phyloP scores from a whole-genome alignment of 805 yeast genomes.

The Hagleromyces aurorensis region DNA sequence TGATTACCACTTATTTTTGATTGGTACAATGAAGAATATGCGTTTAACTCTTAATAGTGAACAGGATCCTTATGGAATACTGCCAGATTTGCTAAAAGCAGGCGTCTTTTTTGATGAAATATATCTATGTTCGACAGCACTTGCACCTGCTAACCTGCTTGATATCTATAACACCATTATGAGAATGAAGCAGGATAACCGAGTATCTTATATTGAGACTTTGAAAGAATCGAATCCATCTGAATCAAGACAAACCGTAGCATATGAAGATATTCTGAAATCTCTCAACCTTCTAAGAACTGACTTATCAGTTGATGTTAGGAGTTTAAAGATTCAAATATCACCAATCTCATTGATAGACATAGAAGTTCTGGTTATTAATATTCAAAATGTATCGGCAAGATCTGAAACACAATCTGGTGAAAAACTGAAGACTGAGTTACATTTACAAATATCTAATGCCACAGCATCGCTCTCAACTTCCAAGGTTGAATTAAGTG shows the following conservation, averaged over 20 bases:
- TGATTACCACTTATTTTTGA: constrained; percentile 79
- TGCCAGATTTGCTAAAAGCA: constrained; percentile 56
- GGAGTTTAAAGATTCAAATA: constrained; percentile 49
- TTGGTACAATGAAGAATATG: constrained; percentile 44
- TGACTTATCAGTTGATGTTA: constrained; percentile 54
- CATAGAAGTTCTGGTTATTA: constrained; percentile 60
- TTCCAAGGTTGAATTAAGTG: constrained; percentile 43
- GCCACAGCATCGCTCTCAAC: constrained; percentile 61
- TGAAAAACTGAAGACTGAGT: constrained; percentile 39
- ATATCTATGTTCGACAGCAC: constrained; percentile 65
- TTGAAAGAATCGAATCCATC: constrained; percentile 47
- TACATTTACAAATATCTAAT: constrained; percentile 55
- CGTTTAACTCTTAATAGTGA: constrained; percentile 61
- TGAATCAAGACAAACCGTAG: constrained; percentile 17
- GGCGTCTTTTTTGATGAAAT: constrained; percentile 42
- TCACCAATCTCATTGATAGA: constrained; percentile 82
- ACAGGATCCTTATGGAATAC: constrained; percentile 37
- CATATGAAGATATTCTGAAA: constrained; percentile 26
- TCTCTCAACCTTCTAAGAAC: constrained; percentile 45
- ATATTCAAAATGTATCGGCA: constrained; percentile 47
- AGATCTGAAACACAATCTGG: constrained; percentile 37
- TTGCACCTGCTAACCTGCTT: constrained; percentile 74
- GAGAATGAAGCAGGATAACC: constrained; percentile 67
- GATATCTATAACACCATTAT: constrained; percentile 67
- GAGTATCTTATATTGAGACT: constrained; percentile 66